Conservation (phyloP, 2,329 filamentous ascomycete genomes). For the Penicillium sp. region DNA sequence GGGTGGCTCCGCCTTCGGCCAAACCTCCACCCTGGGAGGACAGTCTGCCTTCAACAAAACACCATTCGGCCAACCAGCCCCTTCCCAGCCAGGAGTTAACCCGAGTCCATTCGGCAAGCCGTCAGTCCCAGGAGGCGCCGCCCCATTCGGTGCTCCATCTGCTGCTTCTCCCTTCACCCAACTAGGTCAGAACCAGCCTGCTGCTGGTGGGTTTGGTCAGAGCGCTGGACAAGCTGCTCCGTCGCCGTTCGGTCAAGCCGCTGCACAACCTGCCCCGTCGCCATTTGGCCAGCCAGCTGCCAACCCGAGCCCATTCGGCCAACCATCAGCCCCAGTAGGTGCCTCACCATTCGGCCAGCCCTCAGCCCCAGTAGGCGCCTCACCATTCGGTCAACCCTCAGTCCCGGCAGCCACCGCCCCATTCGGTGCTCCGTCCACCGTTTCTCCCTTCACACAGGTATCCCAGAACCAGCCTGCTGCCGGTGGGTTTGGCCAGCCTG, state of each 20-base stretch:
- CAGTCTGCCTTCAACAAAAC: conserved; percentile 32
- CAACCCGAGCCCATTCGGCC: conserved; percentile 22
- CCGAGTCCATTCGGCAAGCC: conserved; percentile 27
- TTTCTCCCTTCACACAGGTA: conserved; percentile 33
- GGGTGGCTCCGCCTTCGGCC: conserved; percentile 18
- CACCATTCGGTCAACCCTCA: conserved; percentile 42
- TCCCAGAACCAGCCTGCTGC: conserved; percentile 19
- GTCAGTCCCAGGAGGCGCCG: conserved; percentile 23
- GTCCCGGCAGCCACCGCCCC: conserved; percentile 19
- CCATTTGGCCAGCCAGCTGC: conserved; percentile 43
- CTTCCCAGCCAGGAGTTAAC: background rate
- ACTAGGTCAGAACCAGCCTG: conserved; percentile 30
- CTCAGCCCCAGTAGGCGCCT: conserved; percentile 31
- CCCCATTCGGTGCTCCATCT: conserved; percentile 39
- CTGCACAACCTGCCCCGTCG: conserved; percentile 13
- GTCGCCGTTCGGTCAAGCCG: conserved; percentile 15
- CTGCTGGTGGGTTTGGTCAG: conserved; percentile 32
- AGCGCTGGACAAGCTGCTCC: conserved; percentile 11
- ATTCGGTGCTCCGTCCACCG: conserved; percentile 23
- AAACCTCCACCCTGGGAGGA: conserved; percentile 32
- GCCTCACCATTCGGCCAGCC: conserved; percentile 32
- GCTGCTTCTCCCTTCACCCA: conserved; percentile 48
- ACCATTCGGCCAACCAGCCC: conserved; percentile 26
- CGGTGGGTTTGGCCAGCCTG: background rate
- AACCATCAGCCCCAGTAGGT: conserved; percentile 27